Evolutionary conservation across 2,329 filamentous ascomycete species (phyloP).

Genomic region (Blastomyces parvus): DNA sequence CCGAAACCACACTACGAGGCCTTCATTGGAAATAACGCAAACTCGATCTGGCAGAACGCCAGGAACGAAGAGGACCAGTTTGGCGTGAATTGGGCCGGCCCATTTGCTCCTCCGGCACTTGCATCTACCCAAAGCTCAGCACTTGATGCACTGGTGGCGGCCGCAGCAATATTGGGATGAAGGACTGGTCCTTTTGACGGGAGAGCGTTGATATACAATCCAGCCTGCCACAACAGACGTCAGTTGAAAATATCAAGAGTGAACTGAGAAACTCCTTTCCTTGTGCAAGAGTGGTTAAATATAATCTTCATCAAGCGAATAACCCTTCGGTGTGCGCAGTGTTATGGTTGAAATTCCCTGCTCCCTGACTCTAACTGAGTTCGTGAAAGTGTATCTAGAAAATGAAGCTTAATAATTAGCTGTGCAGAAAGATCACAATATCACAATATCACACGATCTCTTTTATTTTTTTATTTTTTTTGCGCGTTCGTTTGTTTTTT

Average conservation of each 20-base stretch:
- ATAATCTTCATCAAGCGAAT: background rate
- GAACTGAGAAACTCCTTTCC: too few species aligned
- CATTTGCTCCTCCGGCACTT: slow-evolving; percentile 40
- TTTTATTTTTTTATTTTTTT: too few species aligned
- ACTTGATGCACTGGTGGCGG: slow-evolving; percentile 58
- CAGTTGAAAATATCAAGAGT: too few species aligned
- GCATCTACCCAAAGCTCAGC: slow-evolving; percentile 56
- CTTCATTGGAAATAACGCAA: slow-evolving; percentile 53
- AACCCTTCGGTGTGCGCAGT: background rate
- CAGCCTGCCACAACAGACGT: too few species aligned
- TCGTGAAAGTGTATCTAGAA: background rate
- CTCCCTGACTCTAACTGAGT: background rate
- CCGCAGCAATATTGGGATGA: slow-evolving; percentile 21
- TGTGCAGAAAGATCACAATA: background rate
- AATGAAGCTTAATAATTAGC: background rate
- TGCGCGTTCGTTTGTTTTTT: too few species aligned
- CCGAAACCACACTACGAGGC: slow-evolving; percentile 42
- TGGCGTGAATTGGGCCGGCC: slow-evolving; percentile 57
- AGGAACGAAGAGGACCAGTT: slow-evolving; percentile 44
- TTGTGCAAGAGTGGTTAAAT: background rate
- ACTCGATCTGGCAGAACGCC: slow-evolving; percentile 52
- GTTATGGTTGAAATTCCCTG: background rate
- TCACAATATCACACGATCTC: background rate
- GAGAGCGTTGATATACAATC: too few species aligned
- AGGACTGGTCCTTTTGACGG: background rate